phyloP scores from a whole-genome alignment of 805 yeast species.

The Lachancea nothofagi region DNA sequence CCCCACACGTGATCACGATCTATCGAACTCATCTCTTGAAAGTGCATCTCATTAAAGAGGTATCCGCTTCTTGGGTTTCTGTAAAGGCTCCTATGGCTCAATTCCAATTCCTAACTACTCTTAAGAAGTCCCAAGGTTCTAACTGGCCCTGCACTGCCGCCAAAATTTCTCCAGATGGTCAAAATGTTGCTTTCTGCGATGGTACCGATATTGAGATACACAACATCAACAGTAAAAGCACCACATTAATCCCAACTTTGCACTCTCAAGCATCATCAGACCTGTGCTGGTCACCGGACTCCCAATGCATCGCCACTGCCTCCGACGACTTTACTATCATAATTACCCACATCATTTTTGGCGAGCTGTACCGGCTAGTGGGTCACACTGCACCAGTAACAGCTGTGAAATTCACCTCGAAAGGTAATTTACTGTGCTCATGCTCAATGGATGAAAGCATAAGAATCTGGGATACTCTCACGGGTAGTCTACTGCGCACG shows the following conservation, averaged over 20 bases:
- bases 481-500: conserved; percentile 65
- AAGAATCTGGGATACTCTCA: conserved; percentile 75
- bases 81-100: conserved; percentile 2
- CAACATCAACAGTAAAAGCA: conserved; percentile 38
- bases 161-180: conserved; percentile 58
- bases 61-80: too few species aligned
- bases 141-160: conserved; percentile 38
- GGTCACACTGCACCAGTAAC: conserved; percentile 88
- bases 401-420: conserved; percentile 58
- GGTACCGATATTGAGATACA: conserved; percentile 58
- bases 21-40: too few species aligned
- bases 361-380: conserved; percentile 40
- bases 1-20: too few species aligned
- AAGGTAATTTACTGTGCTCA: conserved; percentile 73
- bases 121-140: background rate
- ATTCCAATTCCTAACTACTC: conserved; percentile 1
- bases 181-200: conserved; percentile 51
- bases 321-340: conserved; percentile 81
- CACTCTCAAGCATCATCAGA: conserved; percentile 67
- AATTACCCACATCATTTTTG: conserved; percentile 57
- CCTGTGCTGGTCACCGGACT: conserved; percentile 71
- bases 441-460: conserved; percentile 91
- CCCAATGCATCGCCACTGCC: conserved; percentile 68
- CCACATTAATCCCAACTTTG: conserved; percentile 21
- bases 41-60: too few species aligned